These are phyloP conservation scores for Phytophthora constricta DNA, from an alignment of 352 stramenopile genomes.

Conservation along the genomic window DNA sequence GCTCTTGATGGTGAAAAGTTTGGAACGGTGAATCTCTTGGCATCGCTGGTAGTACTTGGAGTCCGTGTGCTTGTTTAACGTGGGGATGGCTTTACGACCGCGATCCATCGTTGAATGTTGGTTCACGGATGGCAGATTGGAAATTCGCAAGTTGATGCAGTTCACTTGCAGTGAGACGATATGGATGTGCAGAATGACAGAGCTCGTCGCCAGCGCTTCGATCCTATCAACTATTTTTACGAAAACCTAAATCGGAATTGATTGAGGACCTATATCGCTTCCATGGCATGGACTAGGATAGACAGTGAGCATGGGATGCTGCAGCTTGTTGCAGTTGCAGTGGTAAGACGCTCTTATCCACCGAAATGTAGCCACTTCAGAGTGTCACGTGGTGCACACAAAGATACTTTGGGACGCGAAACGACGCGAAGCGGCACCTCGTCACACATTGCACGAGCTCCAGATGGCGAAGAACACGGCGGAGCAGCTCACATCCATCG, in stretches of 20 bases:
- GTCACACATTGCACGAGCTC: not conserved
- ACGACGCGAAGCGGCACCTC: conserved; percentile 7
- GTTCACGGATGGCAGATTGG: not conserved
- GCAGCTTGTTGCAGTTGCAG: too few relatives aligned
- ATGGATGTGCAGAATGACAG: conserved; percentile 15
- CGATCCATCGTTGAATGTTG: conserved; percentile 62
- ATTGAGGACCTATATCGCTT: not conserved
- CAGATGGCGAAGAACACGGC: conserved; percentile 39
- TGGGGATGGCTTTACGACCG: conserved; percentile 85
- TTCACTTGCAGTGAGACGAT: conserved; percentile 17
- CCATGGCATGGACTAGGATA: not conserved
- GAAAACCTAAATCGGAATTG: not conserved
- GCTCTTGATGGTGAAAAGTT: conserved; percentile 91
- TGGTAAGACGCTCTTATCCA: conserved; percentile 34
- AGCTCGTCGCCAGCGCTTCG: not conserved
- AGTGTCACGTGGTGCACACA: conserved; percentile 22
- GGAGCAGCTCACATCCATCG: conserved; percentile 71
- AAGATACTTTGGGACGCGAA: conserved; percentile 36
- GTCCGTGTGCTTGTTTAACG: conserved; percentile 89
- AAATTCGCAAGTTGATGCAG: not conserved
- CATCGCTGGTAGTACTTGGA: conserved; percentile 89
- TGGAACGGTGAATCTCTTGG: conserved; percentile 83
- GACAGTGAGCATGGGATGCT: too few relatives aligned
- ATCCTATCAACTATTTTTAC: conserved; percentile 28
- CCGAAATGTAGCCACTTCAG: conserved; percentile 28